Evolutionary conservation across 805 yeast species (phyloP), one percentile per base, ranked within the genome.

Genomic region (Teunomyces kruisii): DNA sequence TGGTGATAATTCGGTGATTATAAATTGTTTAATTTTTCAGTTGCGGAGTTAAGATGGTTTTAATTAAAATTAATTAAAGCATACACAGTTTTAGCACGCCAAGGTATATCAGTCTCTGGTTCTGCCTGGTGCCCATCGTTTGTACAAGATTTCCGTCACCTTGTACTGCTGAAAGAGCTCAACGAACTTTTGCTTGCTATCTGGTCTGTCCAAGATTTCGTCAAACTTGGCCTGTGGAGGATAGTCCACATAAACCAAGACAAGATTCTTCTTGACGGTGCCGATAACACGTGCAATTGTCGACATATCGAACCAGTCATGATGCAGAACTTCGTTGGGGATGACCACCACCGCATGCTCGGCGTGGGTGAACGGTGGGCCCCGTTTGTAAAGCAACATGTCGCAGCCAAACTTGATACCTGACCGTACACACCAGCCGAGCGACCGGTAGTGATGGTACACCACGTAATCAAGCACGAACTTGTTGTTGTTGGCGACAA

Each of bases 291-390:
- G 78, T 38, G 85, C 82, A 19, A 81, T 62, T 2, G 89, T 76
- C 3, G 88, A 81, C 42, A 79, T 53, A 26, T 64, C 63, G 37
- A 72, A 80, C 91, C 85, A 59, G 72, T 74, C 77, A 80, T 81
- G 47, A 28, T 60, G 49, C 9, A 35, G 31, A 7, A 59, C 69
- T 16, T 63, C 66, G 36, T 68, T 64, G 1, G 78, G 73, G 22
- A 80, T 47, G 5, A 86, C 68, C 38, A 78, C 58, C 3, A 88
- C 68, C 6, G 92, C 88, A 62, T 80, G 88, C 59, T 90, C 96
- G 0, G 99, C 97, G 61, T 94, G 99, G 41, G 85, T 81, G 61
- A 91, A 89, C 1, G 97, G 97, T 7, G 98, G 99, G 0, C 99
- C 99, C 46, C 92, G 73, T 43, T 84, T 81, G 62, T 94, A 94